These are phyloP conservation scores for Anastatica hierochuntica DNA, from an alignment of 345 rosid genomes.

Conservation along the genomic window DNA sequence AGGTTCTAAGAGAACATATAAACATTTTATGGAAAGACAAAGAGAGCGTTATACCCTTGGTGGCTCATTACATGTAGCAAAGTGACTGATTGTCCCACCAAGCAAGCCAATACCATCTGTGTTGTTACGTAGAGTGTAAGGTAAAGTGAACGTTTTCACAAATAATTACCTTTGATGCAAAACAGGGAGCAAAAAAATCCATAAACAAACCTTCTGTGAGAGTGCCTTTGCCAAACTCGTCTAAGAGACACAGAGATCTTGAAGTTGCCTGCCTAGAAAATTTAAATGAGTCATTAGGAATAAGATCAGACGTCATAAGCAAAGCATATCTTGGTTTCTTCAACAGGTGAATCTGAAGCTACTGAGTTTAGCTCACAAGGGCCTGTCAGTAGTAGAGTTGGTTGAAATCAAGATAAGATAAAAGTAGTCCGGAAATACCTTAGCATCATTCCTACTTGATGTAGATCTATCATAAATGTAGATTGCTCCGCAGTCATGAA, in stretches of 20 bases:
- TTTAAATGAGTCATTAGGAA: slow-evolving; percentile 1
- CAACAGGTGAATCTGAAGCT: neutral
- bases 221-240: slow-evolving; percentile 99
- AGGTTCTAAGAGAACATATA: neutral
- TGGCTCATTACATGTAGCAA: slow-evolving; percentile 48
- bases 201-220: slow-evolving; percentile 71
- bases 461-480: slow-evolving; percentile 94
- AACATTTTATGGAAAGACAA: slow-evolving; percentile 4
- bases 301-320: neutral
- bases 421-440: slow-evolving; percentile 37
- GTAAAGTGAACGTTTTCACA: slow-evolving; percentile 1
- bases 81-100: slow-evolving; percentile 82
- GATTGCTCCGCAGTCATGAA: slow-evolving; percentile 89
- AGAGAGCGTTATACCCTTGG: slow-evolving; percentile 61
- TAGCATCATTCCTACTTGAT: slow-evolving; percentile 96
- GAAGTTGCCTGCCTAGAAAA: slow-evolving; percentile 80
- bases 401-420: neutral
- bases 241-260: slow-evolving; percentile 76
- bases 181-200: neutral
- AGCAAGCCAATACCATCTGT: slow-evolving; percentile 96
- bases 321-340: neutral
- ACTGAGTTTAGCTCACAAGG: neutral
- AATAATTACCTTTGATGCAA: neutral
- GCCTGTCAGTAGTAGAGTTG: neutral
- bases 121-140: slow-evolving; percentile 4